Percentiles rank a stretch among this genome's conserved stretches.
Conservation (phyloP, 768 basidiomycete species). For the Leccinellum albellum region DNA sequence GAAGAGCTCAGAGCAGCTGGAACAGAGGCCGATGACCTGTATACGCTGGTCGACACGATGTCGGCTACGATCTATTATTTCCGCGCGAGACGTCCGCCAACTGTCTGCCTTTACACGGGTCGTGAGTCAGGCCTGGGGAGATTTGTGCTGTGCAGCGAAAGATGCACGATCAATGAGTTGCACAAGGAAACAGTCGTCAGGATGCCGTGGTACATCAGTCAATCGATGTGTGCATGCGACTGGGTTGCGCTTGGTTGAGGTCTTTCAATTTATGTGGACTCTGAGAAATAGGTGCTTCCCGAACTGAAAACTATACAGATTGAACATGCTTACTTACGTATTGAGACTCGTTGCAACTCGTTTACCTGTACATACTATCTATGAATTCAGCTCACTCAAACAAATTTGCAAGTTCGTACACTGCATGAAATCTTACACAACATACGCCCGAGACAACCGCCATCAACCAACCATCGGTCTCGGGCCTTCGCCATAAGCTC, state of each 20-base stretch:
- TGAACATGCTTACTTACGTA: too few species aligned
- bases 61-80: constrained; percentile 27
- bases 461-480: too few species aligned
- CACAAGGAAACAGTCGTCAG: constrained; percentile 25
- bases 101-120: constrained; percentile 22
- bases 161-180: constrained; percentile 17
- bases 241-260: constrained; percentile 20
- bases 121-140: constrained; percentile 20
- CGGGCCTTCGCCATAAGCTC: too few species aligned
- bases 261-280: neutral
- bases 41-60: constrained; percentile 22
- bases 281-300: neutral
- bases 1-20: neutral
- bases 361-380: too few species aligned
- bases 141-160: constrained; percentile 22
- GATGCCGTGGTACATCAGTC: constrained; percentile 20
- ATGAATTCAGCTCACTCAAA: too few species aligned
- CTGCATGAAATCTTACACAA: too few species aligned
- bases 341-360: too few species aligned
- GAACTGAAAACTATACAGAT: too few species aligned
- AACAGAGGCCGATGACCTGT: constrained; percentile 8
- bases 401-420: too few species aligned
- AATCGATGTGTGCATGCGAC: constrained; percentile 18
- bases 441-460: too few species aligned
- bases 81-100: constrained; percentile 19